Base-by-base conservation (phyloP, 495 filamentous ascomycete genomes). In the Astrocystis sublimbata region DNA sequence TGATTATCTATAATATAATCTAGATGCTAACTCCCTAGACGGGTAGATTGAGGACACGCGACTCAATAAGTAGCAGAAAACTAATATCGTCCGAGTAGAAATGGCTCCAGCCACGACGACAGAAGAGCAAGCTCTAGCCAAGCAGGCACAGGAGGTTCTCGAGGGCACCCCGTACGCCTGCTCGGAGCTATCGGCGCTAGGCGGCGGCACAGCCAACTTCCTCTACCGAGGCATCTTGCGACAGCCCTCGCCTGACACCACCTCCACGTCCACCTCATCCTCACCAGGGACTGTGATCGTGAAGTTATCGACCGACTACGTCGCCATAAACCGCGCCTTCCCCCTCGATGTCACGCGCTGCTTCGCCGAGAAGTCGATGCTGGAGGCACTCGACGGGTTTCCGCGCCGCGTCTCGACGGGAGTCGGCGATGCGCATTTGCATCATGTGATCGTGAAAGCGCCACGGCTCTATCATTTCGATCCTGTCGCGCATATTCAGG, bases 151-250 rank as follows among this genome's bases (percentile, higher is more conserved):
- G 3, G 17, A 54, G 9, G 9, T 43, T 45, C 59, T 65, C 40
- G 52, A 70, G 61, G 4, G n/a, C 19, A 21, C 42, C 24, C 42
- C 42, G 7, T 85, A 80, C 62, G 75, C 75, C 24, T 85, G 81
- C 63, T 73, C 77, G 5, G 70, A 73, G 0, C 70, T 84, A n/a
- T 71, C 52, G 0, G 67, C 69, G 4, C 64, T 84, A 13, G 79
- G 72, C 42, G 79, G 79, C 12, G 81, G 83, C 30, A 81, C 76
- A n/a, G 76, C 77, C 58, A 85, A 86, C 62, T 86, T 82, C 61
- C 74, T 84, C 21, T 86, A 79, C 58, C 77, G 80, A 12, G 83
- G 81, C 6, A 65, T 47, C 43, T 70, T 79, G 8, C 30, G 61
- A 1, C 61, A 65, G 15, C 59, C 75, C 3, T 61, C 71, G 9